Base-by-base conservation (phyloP, 257 asterid species). In the Haberlea rhodopensis region DNA sequence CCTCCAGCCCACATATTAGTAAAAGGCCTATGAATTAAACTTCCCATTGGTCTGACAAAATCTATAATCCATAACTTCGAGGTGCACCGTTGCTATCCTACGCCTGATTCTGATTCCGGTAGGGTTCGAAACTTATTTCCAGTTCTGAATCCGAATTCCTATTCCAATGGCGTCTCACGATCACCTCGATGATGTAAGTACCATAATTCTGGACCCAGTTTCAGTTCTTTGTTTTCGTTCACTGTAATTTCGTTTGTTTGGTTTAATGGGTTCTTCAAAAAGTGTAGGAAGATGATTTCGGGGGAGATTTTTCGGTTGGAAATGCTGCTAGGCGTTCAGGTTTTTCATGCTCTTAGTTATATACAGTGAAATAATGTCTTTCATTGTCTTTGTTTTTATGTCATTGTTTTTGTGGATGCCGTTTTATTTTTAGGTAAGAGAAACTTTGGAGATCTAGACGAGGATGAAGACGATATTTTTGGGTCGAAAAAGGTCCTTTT, bases 401-500 rank as follows among this genome's bases (percentile, higher is more conserved):
- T 16, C 13, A 7, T 64, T 64, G 60, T 15, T 20, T 20, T 3
- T 19, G 53, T 52, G 64, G 27, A 27, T 70, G 71, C 32, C 73
- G 55, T 19, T 71, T 25, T 40, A 54, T 65, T 40, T 3, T 46
- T 58, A 92, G 99, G 94, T 25, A 69, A 90, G 83, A 86, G 97
- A 83, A 70, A 81, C 73, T 89, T 84, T 59, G 95, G 86, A 34
- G 96, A 89, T 57, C 76, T 94, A 11, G 99, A 86, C 32, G 96
- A 91, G 25, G 97, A 94, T 6, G 97, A 94, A 53, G 99, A 87
- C 11, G 96, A 90, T 67, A 81, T 94, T 55, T 94, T 94, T 81
- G 95, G 94, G 65, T 79, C 99, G 6, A 87, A 83, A 67, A 94
- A 94, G 97, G 97, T 82, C n/a, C n/a, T n/a, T n/a, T n/a, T n/a